Evolutionary conservation across 805 yeast genomes (phyloP).

Genomic region (Candida nemodendra): DNA sequence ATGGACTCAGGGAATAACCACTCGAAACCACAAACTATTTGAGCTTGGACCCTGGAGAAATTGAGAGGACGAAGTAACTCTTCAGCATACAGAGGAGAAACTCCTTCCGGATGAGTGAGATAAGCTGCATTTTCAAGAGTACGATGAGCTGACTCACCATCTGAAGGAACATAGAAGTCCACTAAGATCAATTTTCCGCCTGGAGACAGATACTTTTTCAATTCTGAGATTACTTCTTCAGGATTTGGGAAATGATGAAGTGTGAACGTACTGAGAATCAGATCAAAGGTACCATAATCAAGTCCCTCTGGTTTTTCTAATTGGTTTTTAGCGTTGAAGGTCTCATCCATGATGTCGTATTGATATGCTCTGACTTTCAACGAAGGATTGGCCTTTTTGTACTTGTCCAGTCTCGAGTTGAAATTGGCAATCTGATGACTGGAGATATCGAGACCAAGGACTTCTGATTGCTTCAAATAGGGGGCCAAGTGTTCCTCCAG

Average conservation of each 20-base stretch:
- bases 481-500: constrained; percentile 34
- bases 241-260: constrained; percentile 40
- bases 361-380: constrained; percentile 8
- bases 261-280: constrained; percentile 36
- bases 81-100: constrained; percentile 1
- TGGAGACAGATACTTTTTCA: constrained; percentile 34
- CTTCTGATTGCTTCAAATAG: constrained; percentile 26
- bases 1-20: constrained; percentile 2
- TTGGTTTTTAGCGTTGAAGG: constrained; percentile 7
- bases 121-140: too few species aligned
- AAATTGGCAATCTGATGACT: constrained; percentile 17
- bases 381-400: constrained; percentile 18
- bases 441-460: constrained; percentile 40
- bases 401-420: constrained; percentile 17
- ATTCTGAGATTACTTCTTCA: constrained; percentile 29
- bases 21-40: constrained; percentile 1
- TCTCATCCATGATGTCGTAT: constrained; percentile 18
- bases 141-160: constrained; percentile 2
- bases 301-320: constrained; percentile 10
- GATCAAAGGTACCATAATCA: constrained; percentile 28
- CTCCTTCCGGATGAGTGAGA: constrained; percentile 1
- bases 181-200: constrained; percentile 37
- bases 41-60: neutral
- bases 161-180: constrained; percentile 38
- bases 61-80: neutral